These are phyloP conservation scores for Crithidia fasciculata DNA, from an alignment of 208 protist genomes.

Conservation along the genomic window DNA sequence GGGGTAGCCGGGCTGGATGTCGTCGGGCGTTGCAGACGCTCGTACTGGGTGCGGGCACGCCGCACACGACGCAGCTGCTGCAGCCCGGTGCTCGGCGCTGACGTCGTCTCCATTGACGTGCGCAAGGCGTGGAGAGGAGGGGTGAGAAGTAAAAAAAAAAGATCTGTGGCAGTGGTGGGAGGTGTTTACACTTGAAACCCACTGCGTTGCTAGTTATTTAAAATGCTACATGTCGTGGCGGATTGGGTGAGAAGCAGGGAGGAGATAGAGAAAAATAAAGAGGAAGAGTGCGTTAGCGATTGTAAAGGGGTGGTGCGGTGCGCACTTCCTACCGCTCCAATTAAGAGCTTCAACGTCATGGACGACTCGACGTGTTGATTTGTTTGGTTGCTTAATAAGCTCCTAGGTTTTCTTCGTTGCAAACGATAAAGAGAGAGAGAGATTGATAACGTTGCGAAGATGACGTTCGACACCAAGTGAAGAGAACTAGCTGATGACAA, in stretches of 20 bases:
- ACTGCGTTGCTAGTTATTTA: neutral
- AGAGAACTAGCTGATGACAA: no score
- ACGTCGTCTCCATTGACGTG: conserved; percentile 16
- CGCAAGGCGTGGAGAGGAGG: neutral
- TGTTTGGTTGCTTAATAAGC: no score
- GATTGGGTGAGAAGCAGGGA: neutral
- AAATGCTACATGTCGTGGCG: no score
- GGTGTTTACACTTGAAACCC: neutral
- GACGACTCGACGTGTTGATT: no score
- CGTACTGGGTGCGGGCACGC: conserved; percentile 71
- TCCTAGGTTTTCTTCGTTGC: no score
- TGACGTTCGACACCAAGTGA: no score
- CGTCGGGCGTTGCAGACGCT: conserved; percentile 69
- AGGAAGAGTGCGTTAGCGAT: neutral
- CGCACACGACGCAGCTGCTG: conserved; percentile 70
- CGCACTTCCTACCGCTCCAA: neutral
- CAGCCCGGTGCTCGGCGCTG: conserved; percentile 24
- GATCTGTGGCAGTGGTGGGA: neutral
- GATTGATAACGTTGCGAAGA: no score
- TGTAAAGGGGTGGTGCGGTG: neutral
- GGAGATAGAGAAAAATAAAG: neutral
- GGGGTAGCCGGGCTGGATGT: conserved; percentile 58
- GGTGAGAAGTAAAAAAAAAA: neutral
- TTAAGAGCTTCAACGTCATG: no score
- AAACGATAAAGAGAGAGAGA: no score